A percentile compares a stretch with the other conserved stretches of the same genome.
These are phyloP conservation scores for Knoxia roxburghii DNA, from an alignment of 257 asterid genomes.

Conservation along the genomic window DNA sequence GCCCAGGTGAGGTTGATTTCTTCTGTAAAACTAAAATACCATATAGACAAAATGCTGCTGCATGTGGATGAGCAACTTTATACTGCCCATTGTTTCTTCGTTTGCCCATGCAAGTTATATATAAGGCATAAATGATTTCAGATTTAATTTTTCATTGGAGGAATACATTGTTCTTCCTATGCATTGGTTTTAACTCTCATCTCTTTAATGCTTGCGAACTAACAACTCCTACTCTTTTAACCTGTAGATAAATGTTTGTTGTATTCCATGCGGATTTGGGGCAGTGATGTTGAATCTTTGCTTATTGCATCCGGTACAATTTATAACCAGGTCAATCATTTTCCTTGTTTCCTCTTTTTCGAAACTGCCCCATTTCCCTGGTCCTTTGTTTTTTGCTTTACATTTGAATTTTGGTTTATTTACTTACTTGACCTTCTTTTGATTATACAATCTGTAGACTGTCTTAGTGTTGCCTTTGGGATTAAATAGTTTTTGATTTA, in stretches of 20 bases:
- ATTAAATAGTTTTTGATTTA: too few relatives aligned
- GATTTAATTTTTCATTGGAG: too few relatives aligned
- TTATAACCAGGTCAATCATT: conserved; percentile 64
- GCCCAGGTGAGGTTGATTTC: conserved; percentile 45
- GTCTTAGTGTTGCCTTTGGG: neutral
- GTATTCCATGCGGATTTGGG: conserved; percentile 87
- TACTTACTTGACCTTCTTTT: neutral
- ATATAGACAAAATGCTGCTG: too few relatives aligned
- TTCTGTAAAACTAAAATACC: neutral
- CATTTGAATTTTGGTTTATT: neutral
- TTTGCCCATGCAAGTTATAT: neutral
- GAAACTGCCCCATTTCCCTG: neutral
- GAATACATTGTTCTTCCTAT: neutral
- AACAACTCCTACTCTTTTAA: conserved; percentile 4
- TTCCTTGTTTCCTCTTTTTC: neutral
- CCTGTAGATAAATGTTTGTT: conserved; percentile 68
- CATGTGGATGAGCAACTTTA: too few relatives aligned
- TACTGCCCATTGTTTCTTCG: neutral
- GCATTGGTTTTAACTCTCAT: neutral
- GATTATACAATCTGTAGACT: neutral
- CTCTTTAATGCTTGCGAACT: neutral
- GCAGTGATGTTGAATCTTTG: conserved; percentile 60
- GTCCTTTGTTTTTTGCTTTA: neutral
- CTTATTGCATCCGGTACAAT: conserved; percentile 89
- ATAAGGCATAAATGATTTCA: neutral